Evolutionary conservation across 108 stramenopile genomes (phyloP).

Genomic region (Nitzschia palea): DNA sequence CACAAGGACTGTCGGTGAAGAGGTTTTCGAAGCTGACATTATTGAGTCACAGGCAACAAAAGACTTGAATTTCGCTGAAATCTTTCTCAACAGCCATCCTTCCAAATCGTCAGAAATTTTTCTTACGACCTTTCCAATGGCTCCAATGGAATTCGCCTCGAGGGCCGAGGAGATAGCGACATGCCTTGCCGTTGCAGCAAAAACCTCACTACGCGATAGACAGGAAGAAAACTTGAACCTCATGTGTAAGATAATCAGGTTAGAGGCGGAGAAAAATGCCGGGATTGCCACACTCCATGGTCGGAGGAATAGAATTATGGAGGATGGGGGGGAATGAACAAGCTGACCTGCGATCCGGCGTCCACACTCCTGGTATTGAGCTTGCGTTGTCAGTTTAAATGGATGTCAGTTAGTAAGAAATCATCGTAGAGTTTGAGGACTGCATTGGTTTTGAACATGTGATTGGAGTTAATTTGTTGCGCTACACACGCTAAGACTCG

Average conservation of each 20-base stretch:
- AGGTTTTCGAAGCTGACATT: not conserved
- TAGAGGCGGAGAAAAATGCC: slow-evolving; percentile 24
- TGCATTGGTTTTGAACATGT: too few relatives aligned
- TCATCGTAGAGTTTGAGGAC: too few relatives aligned
- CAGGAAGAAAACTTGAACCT: slow-evolving; percentile 26
- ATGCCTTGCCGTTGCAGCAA: slow-evolving; percentile 26
- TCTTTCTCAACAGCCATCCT: too few relatives aligned
- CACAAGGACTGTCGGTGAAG: not conserved
- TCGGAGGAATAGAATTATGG: too few relatives aligned
- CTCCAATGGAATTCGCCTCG: not conserved
- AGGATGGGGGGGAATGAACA: too few relatives aligned
- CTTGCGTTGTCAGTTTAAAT: too few relatives aligned
- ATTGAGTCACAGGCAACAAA: not conserved
- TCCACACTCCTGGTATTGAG: too few relatives aligned
- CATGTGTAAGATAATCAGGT: slow-evolving; percentile 17
- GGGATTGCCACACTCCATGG: slow-evolving; percentile 17
- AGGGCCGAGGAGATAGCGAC: slow-evolving; percentile 34
- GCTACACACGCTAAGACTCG: too few relatives aligned
- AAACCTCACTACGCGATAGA: slow-evolving; percentile 15
- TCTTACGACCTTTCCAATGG: not conserved
- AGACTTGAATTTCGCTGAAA: not conserved
- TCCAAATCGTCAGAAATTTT: slow-evolving; percentile 7
- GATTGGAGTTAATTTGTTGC: too few relatives aligned
- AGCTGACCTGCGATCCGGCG: too few relatives aligned
- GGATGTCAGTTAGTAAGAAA: too few relatives aligned